These are phyloP conservation scores for Ottelia alismoides DNA, from an alignment of 106 monocot species.

Conservation along the genomic window DNA sequence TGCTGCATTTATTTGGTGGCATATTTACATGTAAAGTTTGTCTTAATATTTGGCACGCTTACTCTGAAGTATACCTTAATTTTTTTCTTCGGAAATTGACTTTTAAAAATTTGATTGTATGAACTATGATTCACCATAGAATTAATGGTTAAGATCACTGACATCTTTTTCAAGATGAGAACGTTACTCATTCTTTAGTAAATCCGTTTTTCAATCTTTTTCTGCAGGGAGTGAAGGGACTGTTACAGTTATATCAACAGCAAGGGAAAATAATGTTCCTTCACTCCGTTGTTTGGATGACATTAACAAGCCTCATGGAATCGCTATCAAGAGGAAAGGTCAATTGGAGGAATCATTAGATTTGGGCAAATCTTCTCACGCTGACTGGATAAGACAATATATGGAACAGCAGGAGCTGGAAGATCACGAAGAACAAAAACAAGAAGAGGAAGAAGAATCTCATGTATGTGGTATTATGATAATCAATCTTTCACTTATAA, in stretches of 20 bases:
- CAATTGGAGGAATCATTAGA: constrained; percentile 34
- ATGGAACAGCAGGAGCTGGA: constrained; percentile 66
- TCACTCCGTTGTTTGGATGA: constrained; percentile 24
- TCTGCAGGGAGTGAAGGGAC: constrained; percentile 33
- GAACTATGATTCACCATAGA: no score
- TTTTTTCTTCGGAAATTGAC: no score
- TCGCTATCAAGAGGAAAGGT: constrained; percentile 27
- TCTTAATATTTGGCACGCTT: no score
- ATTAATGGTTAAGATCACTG: no score
- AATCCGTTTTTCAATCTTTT: no score
- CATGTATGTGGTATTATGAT: background rate
- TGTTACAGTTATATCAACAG: constrained; percentile 66
- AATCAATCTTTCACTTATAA: constrained; percentile 1
- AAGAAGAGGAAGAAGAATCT: constrained; percentile 3
- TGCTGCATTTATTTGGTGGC: no score
- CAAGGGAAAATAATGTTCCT: constrained; percentile 64
- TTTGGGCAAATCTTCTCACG: constrained; percentile 52
- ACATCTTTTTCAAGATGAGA: no score
- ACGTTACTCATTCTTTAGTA: no score
- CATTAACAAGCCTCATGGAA: constrained; percentile 12
- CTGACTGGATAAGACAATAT: constrained; percentile 85
- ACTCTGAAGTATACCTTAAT: no score
- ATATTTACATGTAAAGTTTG: no score
- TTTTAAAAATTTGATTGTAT: no score
- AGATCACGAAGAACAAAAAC: constrained; percentile 16